Base-by-base conservation (phyloP, 371 early-diverging fungal genomes). In the Saksenaea oblongispora region DNA sequence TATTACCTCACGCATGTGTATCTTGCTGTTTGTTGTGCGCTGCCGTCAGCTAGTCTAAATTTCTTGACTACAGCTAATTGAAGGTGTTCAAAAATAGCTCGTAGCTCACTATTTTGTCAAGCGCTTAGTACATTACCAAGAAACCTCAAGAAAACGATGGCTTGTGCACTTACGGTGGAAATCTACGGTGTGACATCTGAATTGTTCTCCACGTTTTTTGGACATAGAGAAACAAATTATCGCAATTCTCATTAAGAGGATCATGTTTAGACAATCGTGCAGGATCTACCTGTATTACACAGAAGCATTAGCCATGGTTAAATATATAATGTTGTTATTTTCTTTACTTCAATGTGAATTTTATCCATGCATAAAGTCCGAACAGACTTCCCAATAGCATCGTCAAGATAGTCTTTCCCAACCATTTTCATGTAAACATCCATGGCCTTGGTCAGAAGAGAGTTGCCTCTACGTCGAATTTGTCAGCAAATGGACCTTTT, bases 381-480 rank as follows among this genome's bases (percentile, higher is more conserved):
- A 26, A 95, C 74, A 2, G 87, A 82, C 11, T 74, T 73, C 5
- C 89, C 89, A 10, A 95, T 72, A 14, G 90, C 89, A 47, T 82
- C 82, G 59, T 90, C 88, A 15, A 93, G 69, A 63, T 91, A 93
- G 18, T 85, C 78, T 54, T 84, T 79, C 0, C 93, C 93, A n/a
- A 87, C 79, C 44, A 87, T 65, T 39, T 90, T 91, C 92, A 93
- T 91, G 64, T 90, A 91, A 26, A 87, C 84, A 68, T 95, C 95
- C 55, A 93, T 73, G 0, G 88, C 86, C 57, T 93, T 93, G 1
- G 94, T 93, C 14, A 88, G 78, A 17, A 93, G 72, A 5, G 92
- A 88, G 56, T 93, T 89, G 3, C 91, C 93, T 61, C 95, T 88
- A 73, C 39, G 15, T 58, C 18, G 28, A 17, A 10, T 57, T 24